phyloP scores from a whole-genome alignment of 306 rosid species.

The Cicer judaicum region DNA sequence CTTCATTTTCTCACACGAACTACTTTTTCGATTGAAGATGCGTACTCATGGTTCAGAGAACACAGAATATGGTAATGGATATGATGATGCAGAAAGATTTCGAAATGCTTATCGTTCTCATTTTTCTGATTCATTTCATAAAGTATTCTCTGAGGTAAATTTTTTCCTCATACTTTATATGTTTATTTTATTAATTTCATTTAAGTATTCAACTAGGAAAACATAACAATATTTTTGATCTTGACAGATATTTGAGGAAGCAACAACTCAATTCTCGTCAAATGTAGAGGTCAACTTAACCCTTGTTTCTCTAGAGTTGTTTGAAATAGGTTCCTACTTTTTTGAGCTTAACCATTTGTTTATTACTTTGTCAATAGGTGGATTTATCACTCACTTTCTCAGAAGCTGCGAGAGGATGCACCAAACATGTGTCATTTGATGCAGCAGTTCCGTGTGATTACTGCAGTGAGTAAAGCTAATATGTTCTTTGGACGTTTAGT shows the following conservation, averaged over 20 bases:
- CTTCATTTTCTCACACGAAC: constrained; percentile 33
- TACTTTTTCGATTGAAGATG: constrained; percentile 55
- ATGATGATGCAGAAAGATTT: constrained; percentile 60
- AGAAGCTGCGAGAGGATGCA: constrained; percentile 92
- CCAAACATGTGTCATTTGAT: constrained; percentile 69
- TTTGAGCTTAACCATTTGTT: constrained; percentile 39
- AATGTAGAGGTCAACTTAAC: constrained; percentile 73
- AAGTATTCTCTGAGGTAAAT: constrained; percentile 88
- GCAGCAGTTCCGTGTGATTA: constrained; percentile 79
- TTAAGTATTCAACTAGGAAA: constrained; percentile 57
- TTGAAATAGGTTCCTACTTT: constrained; percentile 32
- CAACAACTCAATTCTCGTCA: constrained; percentile 60
- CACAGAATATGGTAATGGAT: constrained; percentile 46
- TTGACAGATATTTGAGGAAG: constrained; percentile 85
- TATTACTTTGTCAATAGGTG: constrained; percentile 58
- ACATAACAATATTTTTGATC: constrained; percentile 41
- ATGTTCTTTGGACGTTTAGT: constrained; percentile 31
- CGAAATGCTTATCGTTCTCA: constrained; percentile 66
- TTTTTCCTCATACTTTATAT: constrained; percentile 7
- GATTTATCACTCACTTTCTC: constrained; percentile 73
- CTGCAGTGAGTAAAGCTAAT: constrained; percentile 70
- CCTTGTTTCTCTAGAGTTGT: constrained; percentile 31
- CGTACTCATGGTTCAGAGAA: constrained; percentile 55
- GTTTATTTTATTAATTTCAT: constrained; percentile 57
- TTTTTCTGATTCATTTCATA: constrained; percentile 87